Base-by-base conservation (phyloP, 1,284 basidiomycete species). In the Hymenochaete sp. region DNA sequence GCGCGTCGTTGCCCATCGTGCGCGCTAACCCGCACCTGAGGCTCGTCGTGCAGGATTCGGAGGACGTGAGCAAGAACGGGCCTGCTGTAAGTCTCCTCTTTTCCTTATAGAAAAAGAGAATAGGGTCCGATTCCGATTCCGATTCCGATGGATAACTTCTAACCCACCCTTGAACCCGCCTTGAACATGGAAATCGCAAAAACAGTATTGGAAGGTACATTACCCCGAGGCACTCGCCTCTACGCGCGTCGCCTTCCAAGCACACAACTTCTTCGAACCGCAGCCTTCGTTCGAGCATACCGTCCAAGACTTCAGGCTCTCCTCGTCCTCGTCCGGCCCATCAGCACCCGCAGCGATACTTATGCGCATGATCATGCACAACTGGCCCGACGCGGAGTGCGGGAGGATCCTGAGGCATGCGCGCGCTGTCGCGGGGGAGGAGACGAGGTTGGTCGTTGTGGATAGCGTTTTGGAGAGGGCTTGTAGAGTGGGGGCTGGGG, bases 151-250 rank as follows among this genome's bases (percentile, higher is more conserved):
- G n/a, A n/a, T n/a, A n/a, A n/a, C n/a, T n/a, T n/a, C n/a, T n/a
- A n/a, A n/a, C n/a, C n/a, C n/a, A n/a, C n/a, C n/a, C n/a, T n/a
- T n/a, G n/a, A n/a, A n/a, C n/a, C n/a, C n/a, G n/a, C n/a, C n/a
- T n/a, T n/a, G n/a, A n/a, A n/a, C n/a, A n/a, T 25, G 29, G 18
- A n/a, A 8, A 13, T 19, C 32, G 10, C 14, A 22, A 13, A 21
- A 32, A 3, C 27, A 60, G 56, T 55, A 56, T 19, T 58, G 55
- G 56, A 51, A 58, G 9, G 42, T 50, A 4, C 42, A 53, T 2
- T 49, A 55, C 26, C 46, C 56, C 2, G 45, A 52, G 14, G 52
- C 57, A 0, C 53, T 58, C n/a, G 52, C 48, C 10, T 51, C 48
- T 4, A 54, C 53, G 2, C 50, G 55, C 14, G 53, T 60, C 31